Conservation (phyloP, 768 basidiomycete species). For the Sistotremastrum niveocremeum region DNA sequence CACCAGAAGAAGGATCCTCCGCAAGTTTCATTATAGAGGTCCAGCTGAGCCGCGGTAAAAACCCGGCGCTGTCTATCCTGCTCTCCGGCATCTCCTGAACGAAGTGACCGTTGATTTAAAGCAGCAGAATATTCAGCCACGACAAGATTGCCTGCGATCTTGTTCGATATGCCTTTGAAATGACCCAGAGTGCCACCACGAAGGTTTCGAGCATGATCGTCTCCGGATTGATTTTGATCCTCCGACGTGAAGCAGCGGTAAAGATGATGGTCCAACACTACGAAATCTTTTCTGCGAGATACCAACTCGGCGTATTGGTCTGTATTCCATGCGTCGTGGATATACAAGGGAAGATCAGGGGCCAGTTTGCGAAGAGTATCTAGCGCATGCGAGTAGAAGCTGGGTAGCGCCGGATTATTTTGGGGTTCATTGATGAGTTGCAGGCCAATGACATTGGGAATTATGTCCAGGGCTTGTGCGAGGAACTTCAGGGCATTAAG, state of each 20-base stretch:
- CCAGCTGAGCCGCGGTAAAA: slow-evolving; percentile 53
- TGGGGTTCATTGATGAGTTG: slow-evolving; percentile 50
- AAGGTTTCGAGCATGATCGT: slow-evolving; percentile 39
- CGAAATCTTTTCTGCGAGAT: slow-evolving; percentile 20
- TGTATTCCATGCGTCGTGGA: slow-evolving; percentile 66
- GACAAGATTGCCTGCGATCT: slow-evolving; percentile 38
- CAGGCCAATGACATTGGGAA: slow-evolving; percentile 37
- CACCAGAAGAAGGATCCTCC: slow-evolving; percentile 83
- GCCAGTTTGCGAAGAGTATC: slow-evolving; percentile 36
- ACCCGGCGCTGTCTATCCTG: slow-evolving; percentile 28
- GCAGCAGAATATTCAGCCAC: slow-evolving; percentile 75
- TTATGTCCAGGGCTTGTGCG: slow-evolving; percentile 12
- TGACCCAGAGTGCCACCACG: slow-evolving; percentile 24
- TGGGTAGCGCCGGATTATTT: slow-evolving; percentile 33
- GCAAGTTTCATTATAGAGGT: slow-evolving; percentile 46
- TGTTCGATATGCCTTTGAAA: slow-evolving; percentile 25
- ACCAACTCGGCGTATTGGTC: slow-evolving; percentile 46
- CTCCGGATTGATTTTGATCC: slow-evolving; percentile 40
- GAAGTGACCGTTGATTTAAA: slow-evolving; percentile 51
- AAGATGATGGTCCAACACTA: slow-evolving; percentile 69
- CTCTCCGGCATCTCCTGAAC: slow-evolving; percentile 24
- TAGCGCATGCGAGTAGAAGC: slow-evolving; percentile 53
- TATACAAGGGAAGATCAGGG: slow-evolving; percentile 49
- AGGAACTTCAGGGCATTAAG: slow-evolving; percentile 35
- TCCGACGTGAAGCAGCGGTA: slow-evolving; percentile 64